Evolutionary conservation across 139 green algal genomes (phyloP), one percentile per base, ranked within the genome.

Genomic region (Pedinophyceae sp.): DNA sequence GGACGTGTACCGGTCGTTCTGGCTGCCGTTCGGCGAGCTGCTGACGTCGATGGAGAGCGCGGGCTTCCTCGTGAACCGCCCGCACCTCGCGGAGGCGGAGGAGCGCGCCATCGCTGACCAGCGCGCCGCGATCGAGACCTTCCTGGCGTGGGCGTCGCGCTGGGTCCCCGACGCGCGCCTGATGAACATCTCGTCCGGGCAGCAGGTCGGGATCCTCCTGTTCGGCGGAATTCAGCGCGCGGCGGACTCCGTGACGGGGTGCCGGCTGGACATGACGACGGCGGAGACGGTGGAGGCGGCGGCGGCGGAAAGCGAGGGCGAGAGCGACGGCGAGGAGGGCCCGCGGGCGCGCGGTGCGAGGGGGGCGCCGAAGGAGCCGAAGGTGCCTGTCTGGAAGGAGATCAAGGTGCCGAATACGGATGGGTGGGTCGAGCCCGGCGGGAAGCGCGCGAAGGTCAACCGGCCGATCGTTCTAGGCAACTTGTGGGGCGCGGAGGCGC

Each of bases 41-140:
- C 75, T 98, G 38, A 94, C 85, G 1, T 74, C 89, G 55, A 93
- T 98, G 87, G 90, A 98, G 71, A 48, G 59, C n/a, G 60, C 60
- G 25, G 78, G 83, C 46, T 64, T 91, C 52, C 54, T 67, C 22
- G 70, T 88, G 1, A 62, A 88, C 66, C 62, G 62, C 50, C 65
- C 51, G 22, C 74, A 86, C 55, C 59, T 86, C 30, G 38, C 29
- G 15, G 55, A 57, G 34, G 78, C 68, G 25, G 28, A 83, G 61
- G 30, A 56, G 47, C 57, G 60, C 28, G 80, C 80, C 0, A 34
- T 72, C 39, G 34, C 47, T 2, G 78, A 93, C 55, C 63, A 75
- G 54, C 45, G 61, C 50, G 55, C 68, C 15, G 77, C 80, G 1
- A 55, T 68, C 40, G 30, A 62, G 4, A 57, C 58, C 24, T 95